These are phyloP conservation scores for Boletus austroedulis DNA, from an alignment of 1,284 basidiomycete genomes.

Conservation along the genomic window DNA sequence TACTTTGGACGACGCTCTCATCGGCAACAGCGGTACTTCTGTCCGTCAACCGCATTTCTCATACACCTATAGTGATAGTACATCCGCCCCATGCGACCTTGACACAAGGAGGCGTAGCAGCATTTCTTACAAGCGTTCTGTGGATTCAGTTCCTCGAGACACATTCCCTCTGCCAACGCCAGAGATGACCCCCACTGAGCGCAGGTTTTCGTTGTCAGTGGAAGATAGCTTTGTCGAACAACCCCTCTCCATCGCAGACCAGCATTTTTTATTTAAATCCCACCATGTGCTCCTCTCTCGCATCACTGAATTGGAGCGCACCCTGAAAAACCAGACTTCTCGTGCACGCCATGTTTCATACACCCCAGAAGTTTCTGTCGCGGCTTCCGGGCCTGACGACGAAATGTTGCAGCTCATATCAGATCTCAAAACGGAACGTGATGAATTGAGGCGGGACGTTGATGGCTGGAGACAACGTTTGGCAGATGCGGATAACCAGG, in stretches of 20 bases:
- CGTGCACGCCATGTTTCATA: conserved; percentile 54
- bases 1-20: conserved; percentile 32
- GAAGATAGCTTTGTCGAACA: conserved; percentile 42
- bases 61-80: conserved; percentile 14
- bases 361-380: conserved; percentile 47
- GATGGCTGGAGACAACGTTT: conserved; percentile 73
- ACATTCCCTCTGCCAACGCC: conserved; percentile 61
- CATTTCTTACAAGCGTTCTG: conserved; percentile 66
- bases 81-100: conserved; percentile 1
- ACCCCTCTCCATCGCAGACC: conserved; percentile 62
- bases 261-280: conserved; percentile 78
- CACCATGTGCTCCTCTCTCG: conserved; percentile 75
- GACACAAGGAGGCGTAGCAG: conserved; percentile 50
- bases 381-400: conserved; percentile 54
- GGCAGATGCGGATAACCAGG: conserved; percentile 62
- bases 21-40: conserved; percentile 6
- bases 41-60: conserved; percentile 21
- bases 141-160: conserved; percentile 39
- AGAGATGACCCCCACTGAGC: conserved; percentile 64
- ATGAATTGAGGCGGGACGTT: conserved; percentile 73
- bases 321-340: conserved; percentile 51
- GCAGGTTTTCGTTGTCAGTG: conserved; percentile 39
- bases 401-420: conserved; percentile 71
- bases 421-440: conserved; percentile 75
- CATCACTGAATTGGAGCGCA: conserved; percentile 74